A percentile compares a stretch with the other conserved stretches of the same genome.
Conservation (phyloP, 2,329 filamentous ascomycete species). For the Zymoseptoria brevis region DNA sequence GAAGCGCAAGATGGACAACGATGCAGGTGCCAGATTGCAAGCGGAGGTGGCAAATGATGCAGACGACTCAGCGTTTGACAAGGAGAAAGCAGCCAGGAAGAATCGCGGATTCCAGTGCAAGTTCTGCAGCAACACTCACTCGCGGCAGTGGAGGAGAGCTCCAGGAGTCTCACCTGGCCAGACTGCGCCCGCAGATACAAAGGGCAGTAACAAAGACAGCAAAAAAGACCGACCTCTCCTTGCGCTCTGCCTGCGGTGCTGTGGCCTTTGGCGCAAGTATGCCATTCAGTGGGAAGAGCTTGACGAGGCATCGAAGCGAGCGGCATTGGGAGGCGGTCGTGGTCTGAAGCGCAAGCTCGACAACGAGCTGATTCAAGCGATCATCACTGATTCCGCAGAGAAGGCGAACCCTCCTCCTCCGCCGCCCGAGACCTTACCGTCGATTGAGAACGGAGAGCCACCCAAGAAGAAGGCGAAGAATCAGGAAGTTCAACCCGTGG, state of each 20-base stretch:
- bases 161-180: conserved; percentile 67
- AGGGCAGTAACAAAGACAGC: conserved; percentile 60
- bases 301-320: conserved; percentile 84
- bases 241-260: conserved; percentile 82
- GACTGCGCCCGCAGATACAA: conserved; percentile 43
- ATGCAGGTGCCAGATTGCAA: conserved; percentile 65
- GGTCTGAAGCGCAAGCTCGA: conserved; percentile 85
- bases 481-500: conserved; percentile 24
- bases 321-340: conserved; percentile 70
- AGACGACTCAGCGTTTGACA: conserved; percentile 94
- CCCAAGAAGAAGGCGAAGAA: conserved; percentile 55
- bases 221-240: conserved; percentile 67
- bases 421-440: conserved; percentile 11
- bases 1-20: conserved; percentile 60
- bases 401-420: conserved; percentile 16
- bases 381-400: conserved; percentile 54
- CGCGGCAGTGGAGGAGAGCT: conserved; percentile 85
- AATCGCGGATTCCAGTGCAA: conserved; percentile 89
- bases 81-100: conserved; percentile 67
- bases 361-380: conserved; percentile 79
- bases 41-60: conserved; percentile 88
- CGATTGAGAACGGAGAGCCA: conserved; percentile 37
- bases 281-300: conserved; percentile 92
- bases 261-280: conserved; percentile 90
- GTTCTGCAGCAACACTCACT: conserved; percentile 73